Conservation (phyloP, 768 basidiomycete genomes). For the Xanthoconium stramineum region DNA sequence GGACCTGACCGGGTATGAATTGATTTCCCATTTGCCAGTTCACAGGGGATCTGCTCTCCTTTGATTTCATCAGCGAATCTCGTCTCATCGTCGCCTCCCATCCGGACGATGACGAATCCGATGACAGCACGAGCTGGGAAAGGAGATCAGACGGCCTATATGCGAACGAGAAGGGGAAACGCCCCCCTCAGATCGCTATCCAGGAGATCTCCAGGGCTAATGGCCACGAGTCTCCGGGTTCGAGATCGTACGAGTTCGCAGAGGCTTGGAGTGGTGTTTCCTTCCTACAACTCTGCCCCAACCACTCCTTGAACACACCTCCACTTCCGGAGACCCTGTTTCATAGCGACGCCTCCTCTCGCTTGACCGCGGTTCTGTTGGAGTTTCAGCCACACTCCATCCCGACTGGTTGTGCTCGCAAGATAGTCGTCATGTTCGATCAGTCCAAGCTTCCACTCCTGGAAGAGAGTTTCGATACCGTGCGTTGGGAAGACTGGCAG, state of each 20-base stretch:
- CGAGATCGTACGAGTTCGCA: conserved; percentile 50
- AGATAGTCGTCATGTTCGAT: conserved; percentile 52
- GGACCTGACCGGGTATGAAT: not conserved
- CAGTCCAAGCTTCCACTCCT: conserved; percentile 49
- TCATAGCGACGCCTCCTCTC: conserved; percentile 50
- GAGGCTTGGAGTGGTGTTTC: conserved; percentile 45
- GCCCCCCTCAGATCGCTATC: conserved; percentile 28
- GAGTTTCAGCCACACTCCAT: conserved; percentile 40
- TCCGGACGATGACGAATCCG: conserved; percentile 33
- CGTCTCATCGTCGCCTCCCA: conserved; percentile 26
- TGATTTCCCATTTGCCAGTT: conserved; percentile 14
- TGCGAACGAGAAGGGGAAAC: conserved; percentile 28
- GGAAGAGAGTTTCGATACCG: conserved; percentile 41
- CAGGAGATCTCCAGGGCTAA: conserved; percentile 19
- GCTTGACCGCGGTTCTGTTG: conserved; percentile 42
- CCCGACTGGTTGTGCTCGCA: conserved; percentile 32
- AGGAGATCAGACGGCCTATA: conserved; percentile 32
- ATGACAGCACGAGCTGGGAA: conserved; percentile 29
- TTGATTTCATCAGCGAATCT: conserved; percentile 28
- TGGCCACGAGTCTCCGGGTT: conserved; percentile 8
- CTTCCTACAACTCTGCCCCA: conserved; percentile 46
- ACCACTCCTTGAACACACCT: conserved; percentile 40
- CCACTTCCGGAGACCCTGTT: conserved; percentile 49
- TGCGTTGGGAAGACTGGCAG: conserved; percentile 58
- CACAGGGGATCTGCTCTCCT: conserved; percentile 30